phyloP scores from a whole-genome alignment of 441 rosid species.

The Melastoma candidum region DNA sequence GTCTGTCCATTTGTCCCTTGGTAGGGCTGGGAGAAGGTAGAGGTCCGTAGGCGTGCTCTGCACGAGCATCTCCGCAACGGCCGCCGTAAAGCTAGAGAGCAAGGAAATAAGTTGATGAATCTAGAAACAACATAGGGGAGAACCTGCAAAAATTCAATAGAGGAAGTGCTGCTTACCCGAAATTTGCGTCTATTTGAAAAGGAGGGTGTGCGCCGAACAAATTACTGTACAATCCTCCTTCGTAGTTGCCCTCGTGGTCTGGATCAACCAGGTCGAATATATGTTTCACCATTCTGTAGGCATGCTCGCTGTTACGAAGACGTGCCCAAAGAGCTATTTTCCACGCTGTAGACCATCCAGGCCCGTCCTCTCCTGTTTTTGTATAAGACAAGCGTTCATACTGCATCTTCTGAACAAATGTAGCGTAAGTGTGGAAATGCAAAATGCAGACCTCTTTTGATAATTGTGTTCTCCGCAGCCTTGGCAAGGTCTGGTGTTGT shows the following conservation, averaged over 20 bases:
- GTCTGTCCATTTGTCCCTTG: slow-evolving; percentile 59
- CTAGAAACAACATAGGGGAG: slow-evolving; percentile 21
- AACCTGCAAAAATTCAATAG: neutral
- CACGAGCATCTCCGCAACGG: slow-evolving; percentile 74
- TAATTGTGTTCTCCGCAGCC: slow-evolving; percentile 59
- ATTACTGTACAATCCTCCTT: slow-evolving; percentile 82
- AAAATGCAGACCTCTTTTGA: slow-evolving; percentile 50
- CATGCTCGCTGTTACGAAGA: slow-evolving; percentile 58
- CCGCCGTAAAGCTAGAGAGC: slow-evolving; percentile 30
- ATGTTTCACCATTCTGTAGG: slow-evolving; percentile 68
- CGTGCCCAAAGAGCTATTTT: slow-evolving; percentile 85
- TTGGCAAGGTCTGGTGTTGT: slow-evolving; percentile 63
- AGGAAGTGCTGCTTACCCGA: slow-evolving; percentile 53
- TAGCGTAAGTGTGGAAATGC: neutral
- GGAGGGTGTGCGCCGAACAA: slow-evolving; percentile 93
- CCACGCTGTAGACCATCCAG: slow-evolving; percentile 71
- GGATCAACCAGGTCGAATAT: slow-evolving; percentile 68
- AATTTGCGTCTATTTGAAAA: slow-evolving; percentile 88
- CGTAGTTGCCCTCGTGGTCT: slow-evolving; percentile 32
- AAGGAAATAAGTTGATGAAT: slow-evolving; percentile 12
- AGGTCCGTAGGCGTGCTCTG: slow-evolving; percentile 69
- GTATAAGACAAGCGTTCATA: slow-evolving; percentile 23
- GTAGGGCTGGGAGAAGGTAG: slow-evolving; percentile 82
- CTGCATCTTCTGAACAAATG: neutral
- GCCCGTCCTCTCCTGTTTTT: slow-evolving; percentile 20